phyloP scores from a whole-genome alignment of 2,329 filamentous ascomycete species.

The Onygenales sp. region DNA sequence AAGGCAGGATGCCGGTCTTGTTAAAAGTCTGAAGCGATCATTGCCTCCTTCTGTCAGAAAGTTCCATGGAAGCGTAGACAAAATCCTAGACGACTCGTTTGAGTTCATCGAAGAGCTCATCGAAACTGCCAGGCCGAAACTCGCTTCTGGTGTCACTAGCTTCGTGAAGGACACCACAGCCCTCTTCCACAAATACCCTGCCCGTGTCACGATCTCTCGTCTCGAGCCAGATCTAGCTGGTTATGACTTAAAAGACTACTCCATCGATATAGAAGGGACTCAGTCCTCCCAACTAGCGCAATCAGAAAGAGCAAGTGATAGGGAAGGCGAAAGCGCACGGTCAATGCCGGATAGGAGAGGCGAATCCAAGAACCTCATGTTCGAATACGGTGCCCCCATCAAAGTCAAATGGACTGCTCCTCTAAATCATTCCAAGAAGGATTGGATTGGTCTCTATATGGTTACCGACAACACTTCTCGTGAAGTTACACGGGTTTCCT shows the following conservation, averaged over 20 bases:
- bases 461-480: conserved; percentile 87
- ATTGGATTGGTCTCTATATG: conserved; percentile 96
- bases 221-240: conserved; percentile 72
- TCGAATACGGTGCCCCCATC: conserved; percentile 86
- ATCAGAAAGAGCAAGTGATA: conserved; percentile 55
- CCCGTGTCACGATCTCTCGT: conserved; percentile 71
- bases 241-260: conserved; percentile 70
- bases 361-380: conserved; percentile 62
- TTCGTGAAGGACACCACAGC: conserved; percentile 82
- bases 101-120: conserved; percentile 88
- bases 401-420: conserved; percentile 86
- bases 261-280: conserved; percentile 62
- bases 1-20: conserved; percentile 78
- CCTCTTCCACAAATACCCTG: conserved; percentile 81
- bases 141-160: conserved; percentile 75
- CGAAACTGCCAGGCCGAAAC: conserved; percentile 72
- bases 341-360: conserved; percentile 52
- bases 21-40: conserved; percentile 80
- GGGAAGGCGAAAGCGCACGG: conserved; percentile 62
- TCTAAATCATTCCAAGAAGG: conserved; percentile 73
- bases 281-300: conserved; percentile 42
- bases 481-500: conserved; percentile 73
- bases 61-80: conserved; percentile 79
- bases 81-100: conserved; percentile 71
- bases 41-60: conserved; percentile 74